These are phyloP conservation scores for Mrakia hoshinonis DNA, from an alignment of 768 basidiomycete genomes.

Conservation along the genomic window DNA sequence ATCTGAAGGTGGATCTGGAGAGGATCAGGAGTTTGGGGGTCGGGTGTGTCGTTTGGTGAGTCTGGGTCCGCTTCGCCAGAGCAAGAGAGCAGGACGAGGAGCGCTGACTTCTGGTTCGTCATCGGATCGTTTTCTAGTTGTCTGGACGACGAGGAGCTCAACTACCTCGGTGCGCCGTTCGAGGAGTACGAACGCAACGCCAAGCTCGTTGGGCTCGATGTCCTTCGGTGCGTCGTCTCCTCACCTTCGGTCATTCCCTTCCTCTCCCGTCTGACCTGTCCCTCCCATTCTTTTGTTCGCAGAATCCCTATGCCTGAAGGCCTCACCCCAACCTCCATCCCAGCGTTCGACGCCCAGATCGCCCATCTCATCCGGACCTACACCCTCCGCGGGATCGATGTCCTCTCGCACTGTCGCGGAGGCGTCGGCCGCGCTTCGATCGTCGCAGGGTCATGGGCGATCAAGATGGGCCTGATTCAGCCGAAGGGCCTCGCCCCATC, in stretches of 20 bases:
- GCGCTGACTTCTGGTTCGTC: slow-evolving; percentile 12
- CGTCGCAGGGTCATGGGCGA: slow-evolving; percentile 82
- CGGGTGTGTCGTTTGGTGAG: slow-evolving; percentile 72
- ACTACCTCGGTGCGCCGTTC: slow-evolving; percentile 81
- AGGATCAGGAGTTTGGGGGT: slow-evolving; percentile 66
- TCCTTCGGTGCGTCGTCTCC: slow-evolving; percentile 56
- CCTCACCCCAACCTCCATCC: slow-evolving; percentile 57
- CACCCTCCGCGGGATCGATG: slow-evolving; percentile 59
- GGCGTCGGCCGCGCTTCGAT: slow-evolving; percentile 90
- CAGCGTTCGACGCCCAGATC: slow-evolving; percentile 58
- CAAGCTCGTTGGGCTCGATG: slow-evolving; percentile 58
- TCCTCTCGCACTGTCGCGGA: slow-evolving; percentile 85
- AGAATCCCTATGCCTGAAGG: slow-evolving; percentile 87
- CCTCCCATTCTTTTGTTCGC: background rate
- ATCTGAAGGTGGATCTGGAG: slow-evolving; percentile 63
- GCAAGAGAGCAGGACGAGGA: background rate
- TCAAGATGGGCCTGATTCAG: slow-evolving; percentile 82
- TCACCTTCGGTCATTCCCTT: slow-evolving; percentile 19
- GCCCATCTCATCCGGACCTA: slow-evolving; percentile 59
- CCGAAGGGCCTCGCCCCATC: background rate
- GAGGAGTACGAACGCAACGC: slow-evolving; percentile 60
- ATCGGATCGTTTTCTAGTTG: slow-evolving; percentile 48
- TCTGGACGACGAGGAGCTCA: slow-evolving; percentile 73
- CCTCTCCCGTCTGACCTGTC: background rate
- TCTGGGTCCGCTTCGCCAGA: background rate